A percentile compares a stretch with the other conserved stretches of the same genome.
phyloP scores from a whole-genome alignment of 129 eudicot genomes.

The Chrysanthemum lavandulifolium region DNA sequence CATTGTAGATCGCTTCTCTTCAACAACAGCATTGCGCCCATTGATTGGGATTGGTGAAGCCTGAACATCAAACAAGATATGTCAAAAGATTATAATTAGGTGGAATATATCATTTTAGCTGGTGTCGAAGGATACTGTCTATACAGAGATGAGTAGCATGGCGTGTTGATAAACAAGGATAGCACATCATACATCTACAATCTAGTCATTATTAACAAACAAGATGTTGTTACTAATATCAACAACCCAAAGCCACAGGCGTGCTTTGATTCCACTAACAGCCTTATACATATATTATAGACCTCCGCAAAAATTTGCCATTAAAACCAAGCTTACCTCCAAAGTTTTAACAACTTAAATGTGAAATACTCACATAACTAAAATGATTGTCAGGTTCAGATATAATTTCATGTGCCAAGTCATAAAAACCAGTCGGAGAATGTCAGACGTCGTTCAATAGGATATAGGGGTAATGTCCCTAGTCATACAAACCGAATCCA shows the following conservation, averaged over 20 bases:
- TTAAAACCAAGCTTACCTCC: background rate
- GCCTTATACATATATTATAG: background rate
- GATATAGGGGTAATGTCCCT: background rate
- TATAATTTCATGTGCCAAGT: background rate
- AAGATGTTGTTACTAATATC: background rate
- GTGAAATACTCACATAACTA: no score
- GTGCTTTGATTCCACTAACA: background rate
- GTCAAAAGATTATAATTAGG: background rate
- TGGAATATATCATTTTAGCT: background rate
- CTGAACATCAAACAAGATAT: slow-evolving; percentile 34
- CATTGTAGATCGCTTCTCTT: slow-evolving; percentile 80
- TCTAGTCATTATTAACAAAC: background rate
- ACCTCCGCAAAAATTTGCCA: background rate
- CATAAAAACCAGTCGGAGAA: background rate
- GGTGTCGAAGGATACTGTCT: background rate
- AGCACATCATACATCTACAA: background rate
- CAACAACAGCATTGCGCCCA: slow-evolving; percentile 59
- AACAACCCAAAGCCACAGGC: background rate
- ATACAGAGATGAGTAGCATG: background rate
- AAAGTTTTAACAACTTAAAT: background rate
- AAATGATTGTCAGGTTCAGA: background rate
- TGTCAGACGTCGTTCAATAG: background rate
- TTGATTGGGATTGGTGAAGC: slow-evolving; percentile 68
- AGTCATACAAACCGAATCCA: no score
- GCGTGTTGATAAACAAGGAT: background rate